Conservation (phyloP, 2,329 filamentous ascomycete species). For the Calonectria naviculata region DNA sequence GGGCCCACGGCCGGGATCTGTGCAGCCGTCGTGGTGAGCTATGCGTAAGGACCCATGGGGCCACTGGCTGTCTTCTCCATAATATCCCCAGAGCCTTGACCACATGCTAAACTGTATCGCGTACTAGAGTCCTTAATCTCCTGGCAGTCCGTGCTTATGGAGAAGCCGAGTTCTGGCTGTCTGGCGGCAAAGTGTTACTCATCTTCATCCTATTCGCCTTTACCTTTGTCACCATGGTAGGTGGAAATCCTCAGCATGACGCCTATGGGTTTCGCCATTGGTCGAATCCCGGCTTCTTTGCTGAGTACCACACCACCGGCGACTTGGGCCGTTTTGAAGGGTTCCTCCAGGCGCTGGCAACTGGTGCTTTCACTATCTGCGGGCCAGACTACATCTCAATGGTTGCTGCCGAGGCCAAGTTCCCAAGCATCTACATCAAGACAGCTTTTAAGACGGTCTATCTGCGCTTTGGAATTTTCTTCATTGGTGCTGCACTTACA, state of each 20-base stretch:
- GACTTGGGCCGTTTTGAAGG: constrained; percentile 23
- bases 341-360: constrained; percentile 19
- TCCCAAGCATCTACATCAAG: constrained; percentile 21
- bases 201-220: constrained; percentile 23
- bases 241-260: constrained; percentile 21
- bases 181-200: constrained; percentile 21
- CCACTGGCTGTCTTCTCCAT: background rate
- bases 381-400: constrained; percentile 71
- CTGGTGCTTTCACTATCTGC: constrained; percentile 63
- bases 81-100: background rate
- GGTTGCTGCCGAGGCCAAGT: constrained; percentile 22
- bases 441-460: constrained; percentile 26
- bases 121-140: constrained; percentile 23
- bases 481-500: constrained; percentile 40
- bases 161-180: constrained; percentile 24
- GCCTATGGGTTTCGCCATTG: constrained; percentile 26
- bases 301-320: constrained; percentile 17
- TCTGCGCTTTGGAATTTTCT: constrained; percentile 23
- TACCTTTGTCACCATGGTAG: constrained; percentile 24
- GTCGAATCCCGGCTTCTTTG: constrained; percentile 20
- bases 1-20: constrained; percentile 57
- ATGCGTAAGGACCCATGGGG: constrained; percentile 5
- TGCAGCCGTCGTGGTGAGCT: constrained; percentile 48
- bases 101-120: background rate
- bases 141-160: constrained; percentile 24